These are phyloP conservation scores for Zizania palustris DNA, from an alignment of 202 grass and related monocot genomes.

Conservation along the genomic window DNA sequence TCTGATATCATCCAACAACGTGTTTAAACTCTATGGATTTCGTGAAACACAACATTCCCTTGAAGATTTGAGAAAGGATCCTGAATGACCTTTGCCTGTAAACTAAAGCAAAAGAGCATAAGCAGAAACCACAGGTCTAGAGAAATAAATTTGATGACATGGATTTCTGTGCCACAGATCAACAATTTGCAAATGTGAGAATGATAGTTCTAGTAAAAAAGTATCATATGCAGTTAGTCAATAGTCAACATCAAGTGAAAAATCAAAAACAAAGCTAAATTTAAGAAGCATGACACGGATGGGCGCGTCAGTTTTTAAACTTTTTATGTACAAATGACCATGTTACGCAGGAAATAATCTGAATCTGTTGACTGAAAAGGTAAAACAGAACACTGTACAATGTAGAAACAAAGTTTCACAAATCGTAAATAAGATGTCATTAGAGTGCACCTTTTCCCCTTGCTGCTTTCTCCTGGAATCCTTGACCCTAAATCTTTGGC, in stretches of 20 bases:
- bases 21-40: not conserved
- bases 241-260: not conserved
- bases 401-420: not conserved
- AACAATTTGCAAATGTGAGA: not conserved
- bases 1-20: not conserved
- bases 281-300: not conserved
- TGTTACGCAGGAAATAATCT: not conserved
- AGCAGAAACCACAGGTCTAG: not conserved
- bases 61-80: not conserved
- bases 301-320: not conserved
- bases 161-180: not conserved
- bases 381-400: not conserved
- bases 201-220: not conserved
- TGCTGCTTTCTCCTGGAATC: constrained; percentile 43
- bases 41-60: not conserved
- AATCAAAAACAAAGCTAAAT: not conserved
- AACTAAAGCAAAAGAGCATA: not conserved
- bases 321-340: not conserved
- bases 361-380: not conserved
- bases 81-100: not conserved
- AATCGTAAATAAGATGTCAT: not conserved
- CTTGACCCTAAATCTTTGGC: constrained; percentile 48
- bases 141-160: not conserved
- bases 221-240: not conserved
- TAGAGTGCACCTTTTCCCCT: constrained; percentile 56